A percentile compares a stretch with the other conserved stretches of the same genome.
These are phyloP conservation scores for Aristolochia contorta DNA, from an alignment of 164 flowering plant genomes.

Conservation along the genomic window DNA sequence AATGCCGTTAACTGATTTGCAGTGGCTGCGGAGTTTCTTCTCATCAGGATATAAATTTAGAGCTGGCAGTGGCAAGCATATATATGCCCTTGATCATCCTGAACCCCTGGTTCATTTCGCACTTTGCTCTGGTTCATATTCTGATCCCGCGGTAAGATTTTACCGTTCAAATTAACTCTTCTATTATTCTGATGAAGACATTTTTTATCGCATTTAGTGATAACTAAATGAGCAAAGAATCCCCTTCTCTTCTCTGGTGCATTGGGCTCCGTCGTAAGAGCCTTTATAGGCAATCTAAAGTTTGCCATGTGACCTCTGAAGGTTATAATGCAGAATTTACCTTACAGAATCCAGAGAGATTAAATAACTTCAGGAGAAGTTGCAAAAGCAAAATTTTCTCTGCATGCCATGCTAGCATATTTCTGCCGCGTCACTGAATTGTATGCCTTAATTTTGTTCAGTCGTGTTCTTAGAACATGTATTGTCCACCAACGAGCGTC, in stretches of 20 bases:
- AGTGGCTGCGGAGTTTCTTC: conserved; percentile 82
- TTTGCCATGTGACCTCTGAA: too few species aligned
- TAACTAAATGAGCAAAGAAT: not conserved
- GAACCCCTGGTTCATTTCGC: conserved; percentile 90
- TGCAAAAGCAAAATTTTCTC: too few species aligned
- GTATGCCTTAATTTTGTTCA: too few species aligned
- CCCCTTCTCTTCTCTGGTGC: not conserved
- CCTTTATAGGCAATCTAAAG: too few species aligned
- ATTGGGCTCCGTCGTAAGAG: too few species aligned
- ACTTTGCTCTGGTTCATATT: conserved; percentile 82
- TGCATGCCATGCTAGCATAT: too few species aligned
- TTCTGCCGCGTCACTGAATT: too few species aligned
- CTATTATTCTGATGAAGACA: not conserved
- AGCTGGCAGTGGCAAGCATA: conserved; percentile 55
- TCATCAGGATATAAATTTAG: conserved; percentile 58
- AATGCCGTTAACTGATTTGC: not conserved
- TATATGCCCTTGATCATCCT: conserved; percentile 55
- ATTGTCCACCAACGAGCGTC: too few species aligned
- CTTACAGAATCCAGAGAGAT: too few species aligned
- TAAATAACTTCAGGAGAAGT: too few species aligned
- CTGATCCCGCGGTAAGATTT: conserved; percentile 82
- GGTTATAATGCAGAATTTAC: too few species aligned
- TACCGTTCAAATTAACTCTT: not conserved
- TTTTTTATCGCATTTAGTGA: not conserved
- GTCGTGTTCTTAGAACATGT: too few species aligned